A percentile compares a stretch with the other conserved stretches of the same genome.
These are phyloP conservation scores for Ascochyta viciae-villosae DNA, from an alignment of 2,329 filamentous ascomycete species.

Conservation along the genomic window DNA sequence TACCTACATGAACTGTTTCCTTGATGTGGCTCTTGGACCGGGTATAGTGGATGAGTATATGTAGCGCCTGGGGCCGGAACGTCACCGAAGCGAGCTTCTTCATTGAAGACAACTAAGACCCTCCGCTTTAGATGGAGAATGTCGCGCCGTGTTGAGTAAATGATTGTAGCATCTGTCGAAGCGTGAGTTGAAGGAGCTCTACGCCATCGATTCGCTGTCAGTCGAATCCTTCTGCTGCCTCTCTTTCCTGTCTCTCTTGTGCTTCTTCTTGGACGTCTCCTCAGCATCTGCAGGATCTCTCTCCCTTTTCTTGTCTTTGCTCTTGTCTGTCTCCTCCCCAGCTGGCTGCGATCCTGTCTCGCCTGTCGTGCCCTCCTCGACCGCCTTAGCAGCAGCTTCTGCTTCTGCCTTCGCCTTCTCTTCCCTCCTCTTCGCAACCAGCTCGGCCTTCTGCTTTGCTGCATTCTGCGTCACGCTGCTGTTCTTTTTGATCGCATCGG, in stretches of 20 bases:
- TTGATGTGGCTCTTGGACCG: neutral
- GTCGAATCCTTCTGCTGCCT: neutral
- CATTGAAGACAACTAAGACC: neutral
- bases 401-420: constrained; percentile 20
- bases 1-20: neutral
- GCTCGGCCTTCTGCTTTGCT: constrained; percentile 30
- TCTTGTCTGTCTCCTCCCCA: neutral
- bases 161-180: neutral
- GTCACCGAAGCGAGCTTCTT: neutral
- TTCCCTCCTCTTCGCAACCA: constrained; percentile 27
- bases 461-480: constrained; percentile 25
- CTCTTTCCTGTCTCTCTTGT: constrained; percentile 11
- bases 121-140: neutral
- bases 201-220: neutral
- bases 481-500: constrained; percentile 63
- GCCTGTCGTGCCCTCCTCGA: neutral
- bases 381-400: constrained; percentile 12
- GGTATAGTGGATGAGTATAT: neutral
- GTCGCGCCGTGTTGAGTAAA: neutral
- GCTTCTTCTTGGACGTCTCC: constrained; percentile 6
- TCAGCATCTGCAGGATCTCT: neutral
- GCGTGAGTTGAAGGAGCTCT: neutral
- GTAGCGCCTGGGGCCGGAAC: neutral
- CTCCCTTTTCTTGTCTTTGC: constrained; percentile 12
- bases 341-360: neutral